Base-by-base conservation (phyloP, 768 basidiomycete species). In the Coprinopsis cinerea region DNA sequence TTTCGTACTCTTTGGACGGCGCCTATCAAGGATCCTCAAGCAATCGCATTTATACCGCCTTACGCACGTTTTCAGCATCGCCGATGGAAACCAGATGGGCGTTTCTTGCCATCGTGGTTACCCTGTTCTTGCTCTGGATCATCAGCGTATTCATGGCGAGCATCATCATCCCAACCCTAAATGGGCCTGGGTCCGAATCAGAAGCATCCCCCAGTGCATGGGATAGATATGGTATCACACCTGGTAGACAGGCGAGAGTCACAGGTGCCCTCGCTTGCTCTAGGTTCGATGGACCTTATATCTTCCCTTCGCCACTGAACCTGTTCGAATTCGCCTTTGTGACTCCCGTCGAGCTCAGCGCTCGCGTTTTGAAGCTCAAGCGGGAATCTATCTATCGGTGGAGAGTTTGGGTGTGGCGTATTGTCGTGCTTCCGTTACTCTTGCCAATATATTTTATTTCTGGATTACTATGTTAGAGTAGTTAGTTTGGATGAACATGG, bases 261-360 rank as follows among this genome's bases (percentile, higher is more conserved):
- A 48, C 60, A 1, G 76, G 77, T 52, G 58, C 66, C 20, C 58
- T 58, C 20, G 62, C 70, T 17, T 68, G 75, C 22, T 44, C 59
- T 18, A 44, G 50, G 4, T 79, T 75, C 52, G 54, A 66, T 1
- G 51, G 52, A 4, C 64, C 68, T 2, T 70, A 73, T 48, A 59
- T 57, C 41, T 82, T 78, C 53, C 78, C 77, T 2, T 66, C 76
- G 4, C 80, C 79, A 0, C 68, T 81, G 59, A 81, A 77, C 60
- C 48, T 82, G 41, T 26, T 78, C 3, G 44, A 48, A 28, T 3
- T 52, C 18, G 13, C 48, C 17, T 27, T 57, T 14, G 42, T 57
- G 18, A 17, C 27, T 13, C 51, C 51, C 15, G 11, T 52, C 14
- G 37, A 52, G 24, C 40, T 27, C 37, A 35, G 32, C n/a, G 2